phyloP scores from a whole-genome alignment of 306 rosid species.

The Citrullus mucosospermus region DNA sequence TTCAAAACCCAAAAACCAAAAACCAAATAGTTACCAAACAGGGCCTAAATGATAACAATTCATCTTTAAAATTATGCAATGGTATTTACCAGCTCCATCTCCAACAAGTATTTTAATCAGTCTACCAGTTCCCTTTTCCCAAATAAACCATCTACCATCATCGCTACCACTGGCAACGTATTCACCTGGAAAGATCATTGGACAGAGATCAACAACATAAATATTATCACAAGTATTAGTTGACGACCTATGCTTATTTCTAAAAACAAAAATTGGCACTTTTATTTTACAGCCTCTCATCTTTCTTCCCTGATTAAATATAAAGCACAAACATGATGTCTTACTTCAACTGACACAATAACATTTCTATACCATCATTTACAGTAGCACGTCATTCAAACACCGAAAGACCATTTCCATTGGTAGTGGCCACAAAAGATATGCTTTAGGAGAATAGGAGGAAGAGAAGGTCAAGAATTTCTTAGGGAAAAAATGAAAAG shows the following conservation, averaged over 20 bases:
- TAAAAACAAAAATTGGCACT: background rate
- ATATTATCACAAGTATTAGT: background rate
- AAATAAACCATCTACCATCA: constrained; percentile 96
- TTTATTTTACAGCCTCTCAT: background rate
- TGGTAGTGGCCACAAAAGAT: background rate
- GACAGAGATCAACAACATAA: background rate
- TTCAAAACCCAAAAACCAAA: too few species aligned
- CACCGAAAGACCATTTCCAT: background rate
- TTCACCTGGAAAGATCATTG: constrained; percentile 53
- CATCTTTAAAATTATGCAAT: background rate
- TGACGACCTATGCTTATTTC: background rate
- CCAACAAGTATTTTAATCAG: constrained; percentile 77
- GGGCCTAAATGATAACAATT: background rate
- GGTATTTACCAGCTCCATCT: constrained; percentile 64
- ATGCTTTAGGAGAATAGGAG: background rate
- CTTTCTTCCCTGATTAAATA: background rate
- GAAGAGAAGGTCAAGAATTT: background rate
- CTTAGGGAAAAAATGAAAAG: background rate
- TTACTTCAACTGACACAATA: background rate
- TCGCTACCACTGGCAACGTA: constrained; percentile 95
- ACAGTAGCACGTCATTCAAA: too few species aligned
- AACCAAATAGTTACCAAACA: too few species aligned
- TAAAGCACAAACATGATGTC: background rate
- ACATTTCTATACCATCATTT: background rate
- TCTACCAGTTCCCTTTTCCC: constrained; percentile 93